Evolutionary conservation across 768 basidiomycete species (phyloP).

Genomic region (Phaffia tasmanica): DNA sequence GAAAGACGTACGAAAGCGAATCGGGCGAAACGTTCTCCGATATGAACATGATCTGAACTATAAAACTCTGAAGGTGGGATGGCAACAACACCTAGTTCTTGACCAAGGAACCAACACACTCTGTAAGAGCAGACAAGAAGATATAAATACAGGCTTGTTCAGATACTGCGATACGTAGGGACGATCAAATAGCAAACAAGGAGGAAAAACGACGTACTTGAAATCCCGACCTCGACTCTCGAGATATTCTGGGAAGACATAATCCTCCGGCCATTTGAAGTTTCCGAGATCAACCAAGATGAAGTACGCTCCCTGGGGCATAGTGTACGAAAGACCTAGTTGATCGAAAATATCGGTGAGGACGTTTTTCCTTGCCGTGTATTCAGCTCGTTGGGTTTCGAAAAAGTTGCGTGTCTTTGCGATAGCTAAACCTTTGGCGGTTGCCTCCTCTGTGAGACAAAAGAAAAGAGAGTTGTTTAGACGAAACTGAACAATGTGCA

Average conservation of each 20-base stretch:
- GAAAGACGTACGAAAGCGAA: conserved; percentile 51
- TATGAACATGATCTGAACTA: conserved; percentile 68
- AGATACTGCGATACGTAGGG: background rate
- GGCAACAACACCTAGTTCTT: conserved; percentile 78
- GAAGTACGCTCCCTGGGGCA: conserved; percentile 87
- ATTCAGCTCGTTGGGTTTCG: conserved; percentile 60
- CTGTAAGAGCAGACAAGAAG: conserved; percentile 39
- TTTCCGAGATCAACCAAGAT: conserved; percentile 46
- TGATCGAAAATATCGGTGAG: conserved; percentile 61
- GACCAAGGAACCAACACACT: conserved; percentile 90
- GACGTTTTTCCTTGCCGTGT: conserved; percentile 65
- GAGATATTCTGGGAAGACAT: conserved; percentile 64
- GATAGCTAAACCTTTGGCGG: conserved; percentile 76
- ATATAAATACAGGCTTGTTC: background rate
- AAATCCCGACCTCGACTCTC: conserved; percentile 78
- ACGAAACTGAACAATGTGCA: too few relatives aligned
- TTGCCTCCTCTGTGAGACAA: conserved; percentile 59
- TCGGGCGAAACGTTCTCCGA: conserved; percentile 75
- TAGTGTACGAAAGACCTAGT: conserved; percentile 70
- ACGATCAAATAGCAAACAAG: background rate
- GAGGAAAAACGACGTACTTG: conserved; percentile 43
- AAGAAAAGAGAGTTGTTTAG: background rate
- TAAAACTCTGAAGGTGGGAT: conserved; percentile 77
- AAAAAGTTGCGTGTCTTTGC: conserved; percentile 64
- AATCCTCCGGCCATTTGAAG: conserved; percentile 69